Evolutionary conservation across 345 rosid species (phyloP), one percentile per base, ranked within the genome.

Genomic region (Pugionium cornutum): DNA sequence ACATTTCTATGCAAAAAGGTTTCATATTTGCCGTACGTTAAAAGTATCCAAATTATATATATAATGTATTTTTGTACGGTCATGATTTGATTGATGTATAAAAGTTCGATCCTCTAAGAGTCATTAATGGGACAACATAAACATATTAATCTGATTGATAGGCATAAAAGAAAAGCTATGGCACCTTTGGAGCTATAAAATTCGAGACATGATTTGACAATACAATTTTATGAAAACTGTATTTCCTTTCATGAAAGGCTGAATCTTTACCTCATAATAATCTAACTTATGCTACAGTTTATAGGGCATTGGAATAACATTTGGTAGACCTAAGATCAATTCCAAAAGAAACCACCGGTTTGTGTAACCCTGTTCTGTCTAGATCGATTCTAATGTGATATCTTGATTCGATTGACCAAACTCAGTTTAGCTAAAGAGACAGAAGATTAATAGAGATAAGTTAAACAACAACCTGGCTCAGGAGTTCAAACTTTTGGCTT

Each of bases 321-420:
- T 29, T 11, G 2, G 46, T 7, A 55, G 1, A 44, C 6, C 2
- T 36, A 18, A 6, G 42, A 65, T 32, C 52, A 53, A 26, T 40
- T 57, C 50, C 57, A 57, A 10, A 44, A 44, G 62, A 29, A 69
- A 45, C 29, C 29, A 36, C 31, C 4, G 26, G 58, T 56, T 36
- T 36, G 56, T 26, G 29, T 44, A 57, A 58, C 48, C 59, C 45
- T 9, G 53, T 62, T 53, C 55, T 62, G 36, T 45, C 30, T 53
- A 70, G 9, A 47, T 45, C 9, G 29, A 58, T 43, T 69, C 11
- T 52, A 51, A 28, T 39, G 41, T 68, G 25, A 47, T 57, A 37
- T 31, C 37, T 54, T 41, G 31, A 6, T 39, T 48, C 11, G 31
- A 45, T 33, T 59, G 5, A 45, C 68, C 62, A 37, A 55, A 6